Percentiles rank a stretch among this genome's conserved stretches.
These are phyloP conservation scores for Cladophialophora immunda DNA, from an alignment of 2,329 filamentous ascomycete genomes.

Conservation along the genomic window DNA sequence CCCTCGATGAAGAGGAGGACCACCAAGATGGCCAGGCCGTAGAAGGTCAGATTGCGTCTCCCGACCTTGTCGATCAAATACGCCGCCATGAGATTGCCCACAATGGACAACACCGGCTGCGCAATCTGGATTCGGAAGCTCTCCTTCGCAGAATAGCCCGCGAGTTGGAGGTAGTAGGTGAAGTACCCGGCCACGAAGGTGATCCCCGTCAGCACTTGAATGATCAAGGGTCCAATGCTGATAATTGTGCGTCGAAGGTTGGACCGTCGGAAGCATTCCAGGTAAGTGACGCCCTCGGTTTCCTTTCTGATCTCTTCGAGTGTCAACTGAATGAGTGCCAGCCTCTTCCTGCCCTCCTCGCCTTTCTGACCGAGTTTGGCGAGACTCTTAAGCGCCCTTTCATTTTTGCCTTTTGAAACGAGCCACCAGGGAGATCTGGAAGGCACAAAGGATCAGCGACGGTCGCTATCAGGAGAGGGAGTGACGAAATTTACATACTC, in stretches of 20 bases:
- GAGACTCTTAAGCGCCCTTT: slow-evolving; percentile 47
- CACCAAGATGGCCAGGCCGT: slow-evolving; percentile 46
- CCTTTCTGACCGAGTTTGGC: slow-evolving; percentile 24
- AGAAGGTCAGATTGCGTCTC: slow-evolving; percentile 49
- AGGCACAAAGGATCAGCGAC: no score
- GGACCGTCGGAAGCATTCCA: slow-evolving; percentile 51
- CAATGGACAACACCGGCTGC: slow-evolving; percentile 50
- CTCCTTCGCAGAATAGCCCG: slow-evolving; percentile 49
- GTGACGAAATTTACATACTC: no score
- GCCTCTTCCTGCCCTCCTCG: slow-evolving; percentile 29
- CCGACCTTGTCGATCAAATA: slow-evolving; percentile 51
- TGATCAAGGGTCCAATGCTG: slow-evolving; percentile 48
- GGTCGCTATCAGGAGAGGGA: no score
- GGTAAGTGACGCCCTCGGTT: slow-evolving; percentile 49
- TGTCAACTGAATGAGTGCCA: slow-evolving; percentile 47
- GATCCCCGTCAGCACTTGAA: slow-evolving; percentile 50
- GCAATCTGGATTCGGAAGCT: slow-evolving; percentile 52
- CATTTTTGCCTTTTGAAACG: slow-evolving; percentile 45
- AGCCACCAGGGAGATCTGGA: slow-evolving; percentile 51
- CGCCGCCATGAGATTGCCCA: slow-evolving; percentile 54
- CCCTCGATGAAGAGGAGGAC: slow-evolving; percentile 53
- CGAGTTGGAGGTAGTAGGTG: slow-evolving; percentile 56
- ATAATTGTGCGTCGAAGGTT: slow-evolving; percentile 54
- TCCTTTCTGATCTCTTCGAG: slow-evolving; percentile 39
- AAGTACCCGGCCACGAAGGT: slow-evolving; percentile 49